Conservation (phyloP, 345 rosid genomes). For the Noccaea bulbosa region DNA sequence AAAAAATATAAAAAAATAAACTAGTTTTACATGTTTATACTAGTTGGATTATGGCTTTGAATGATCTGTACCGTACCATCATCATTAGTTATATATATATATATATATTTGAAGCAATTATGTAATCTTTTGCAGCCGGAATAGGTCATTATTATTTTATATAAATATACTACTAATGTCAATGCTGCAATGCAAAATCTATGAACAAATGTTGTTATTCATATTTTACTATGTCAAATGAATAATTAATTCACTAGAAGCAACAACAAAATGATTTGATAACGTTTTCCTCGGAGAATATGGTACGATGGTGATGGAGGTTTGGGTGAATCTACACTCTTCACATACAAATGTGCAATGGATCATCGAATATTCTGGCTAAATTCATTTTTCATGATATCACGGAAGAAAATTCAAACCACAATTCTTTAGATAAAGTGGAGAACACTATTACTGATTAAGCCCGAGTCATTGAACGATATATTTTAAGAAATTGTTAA, state of each 20-base stretch:
- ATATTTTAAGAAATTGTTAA: not conserved
- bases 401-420: conserved; percentile 11
- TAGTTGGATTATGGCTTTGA: not conserved
- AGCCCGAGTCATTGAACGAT: not conserved
- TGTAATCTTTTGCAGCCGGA: not conserved
- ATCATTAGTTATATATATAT: not conserved
- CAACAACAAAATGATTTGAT: too few species aligned
- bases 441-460: not conserved
- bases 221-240: conserved; percentile 8
- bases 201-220: conserved; percentile 5
- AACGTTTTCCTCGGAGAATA: not conserved
- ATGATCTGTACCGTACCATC: not conserved
- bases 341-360: not conserved
- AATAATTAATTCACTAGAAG: too few species aligned
- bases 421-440: conserved; percentile 5
- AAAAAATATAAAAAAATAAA: too few species aligned
- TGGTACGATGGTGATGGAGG: conserved; percentile 1
- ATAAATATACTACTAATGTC: not conserved
- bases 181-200: conserved; percentile 12
- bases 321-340: conserved; percentile 22
- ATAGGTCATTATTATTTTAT: not conserved
- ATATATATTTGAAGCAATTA: not conserved
- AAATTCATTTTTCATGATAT: not conserved
- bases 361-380: conserved; percentile 11
- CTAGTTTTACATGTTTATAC: too few species aligned